Percentiles rank a stretch among this genome's conserved stretches.
These are phyloP conservation scores for Tuber borchii DNA, from an alignment of 495 filamentous ascomycete species.

Conservation along the genomic window DNA sequence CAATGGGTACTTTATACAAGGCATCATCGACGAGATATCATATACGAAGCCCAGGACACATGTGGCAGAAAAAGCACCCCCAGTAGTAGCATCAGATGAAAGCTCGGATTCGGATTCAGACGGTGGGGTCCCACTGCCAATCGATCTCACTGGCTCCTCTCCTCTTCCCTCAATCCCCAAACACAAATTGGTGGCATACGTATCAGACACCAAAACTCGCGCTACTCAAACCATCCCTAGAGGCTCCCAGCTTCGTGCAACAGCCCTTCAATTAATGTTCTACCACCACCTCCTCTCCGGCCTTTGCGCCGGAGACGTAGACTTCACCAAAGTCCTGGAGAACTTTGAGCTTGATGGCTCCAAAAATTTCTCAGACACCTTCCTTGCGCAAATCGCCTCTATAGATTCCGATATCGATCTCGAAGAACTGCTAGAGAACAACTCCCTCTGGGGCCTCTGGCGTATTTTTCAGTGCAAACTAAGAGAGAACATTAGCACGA, in stretches of 20 bases:
- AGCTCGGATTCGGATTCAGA: conserved; percentile 23
- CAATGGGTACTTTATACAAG: conserved; percentile 76
- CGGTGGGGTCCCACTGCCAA: conserved; percentile 39
- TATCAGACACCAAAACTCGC: conserved; percentile 87
- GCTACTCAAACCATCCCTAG: conserved; percentile 56
- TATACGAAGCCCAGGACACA: conserved; percentile 63
- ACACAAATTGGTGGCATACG: conserved; percentile 53
- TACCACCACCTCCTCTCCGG: conserved; percentile 80
- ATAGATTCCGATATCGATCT: conserved; percentile 56
- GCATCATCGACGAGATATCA: conserved; percentile 81
- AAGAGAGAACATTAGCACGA: conserved; percentile 49
- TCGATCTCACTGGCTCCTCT: conserved; percentile 52
- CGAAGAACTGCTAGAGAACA: conserved; percentile 54
- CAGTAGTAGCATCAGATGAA: conserved; percentile 32
- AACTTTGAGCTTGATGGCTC: conserved; percentile 63
- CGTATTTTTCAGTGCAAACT: conserved; percentile 56
- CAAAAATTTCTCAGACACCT: conserved; percentile 64
- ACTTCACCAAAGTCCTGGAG: conserved; percentile 58
- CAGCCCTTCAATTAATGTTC: conserved; percentile 78
- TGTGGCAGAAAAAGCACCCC: conserved; percentile 55
- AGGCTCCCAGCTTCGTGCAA: conserved; percentile 63
- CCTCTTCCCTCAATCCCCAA: neutral
- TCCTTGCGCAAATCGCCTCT: conserved; percentile 68
- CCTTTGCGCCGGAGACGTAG: conserved; percentile 63
- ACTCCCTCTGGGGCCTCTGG: conserved; percentile 60